phyloP scores from a whole-genome alignment of 371 early-diverging fungal genomes.

The Saksenaea vasiformis region DNA sequence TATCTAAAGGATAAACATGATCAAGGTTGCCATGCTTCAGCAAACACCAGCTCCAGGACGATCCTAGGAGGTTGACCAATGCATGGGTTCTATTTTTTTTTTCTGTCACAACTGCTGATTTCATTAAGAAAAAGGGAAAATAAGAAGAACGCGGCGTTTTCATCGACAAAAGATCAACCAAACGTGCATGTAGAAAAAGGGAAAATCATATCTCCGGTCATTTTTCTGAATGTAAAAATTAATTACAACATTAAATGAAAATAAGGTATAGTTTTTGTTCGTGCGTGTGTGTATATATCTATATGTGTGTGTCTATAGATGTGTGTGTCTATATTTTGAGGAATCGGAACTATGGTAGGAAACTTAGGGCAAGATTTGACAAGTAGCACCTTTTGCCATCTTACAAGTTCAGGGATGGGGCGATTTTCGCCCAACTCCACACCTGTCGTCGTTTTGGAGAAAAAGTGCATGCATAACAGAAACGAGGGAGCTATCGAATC shows the following conservation, averaged over 20 bases:
- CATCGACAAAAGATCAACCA: neutral
- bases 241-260: neutral
- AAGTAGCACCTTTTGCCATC: neutral
- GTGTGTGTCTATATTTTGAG: neutral
- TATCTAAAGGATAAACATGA: neutral
- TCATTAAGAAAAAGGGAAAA: neutral
- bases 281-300: too few relatives aligned
- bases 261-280: neutral
- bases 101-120: neutral
- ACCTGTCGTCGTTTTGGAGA: neutral
- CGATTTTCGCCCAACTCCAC: neutral
- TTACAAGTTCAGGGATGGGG: neutral
- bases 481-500: slow-evolving; percentile 3
- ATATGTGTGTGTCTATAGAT: too few relatives aligned
- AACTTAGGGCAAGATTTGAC: neutral
- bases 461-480: neutral
- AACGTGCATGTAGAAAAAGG: neutral
- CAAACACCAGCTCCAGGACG: neutral
- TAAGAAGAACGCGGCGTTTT: neutral
- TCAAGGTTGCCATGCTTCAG: slow-evolving; percentile 5
- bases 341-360: neutral
- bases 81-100: neutral
- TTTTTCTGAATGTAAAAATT: neutral
- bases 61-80: slow-evolving; percentile 1
- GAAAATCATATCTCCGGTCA: neutral